phyloP scores from a whole-genome alignment of 345 rosid species.

The Barbarea vulgaris region DNA sequence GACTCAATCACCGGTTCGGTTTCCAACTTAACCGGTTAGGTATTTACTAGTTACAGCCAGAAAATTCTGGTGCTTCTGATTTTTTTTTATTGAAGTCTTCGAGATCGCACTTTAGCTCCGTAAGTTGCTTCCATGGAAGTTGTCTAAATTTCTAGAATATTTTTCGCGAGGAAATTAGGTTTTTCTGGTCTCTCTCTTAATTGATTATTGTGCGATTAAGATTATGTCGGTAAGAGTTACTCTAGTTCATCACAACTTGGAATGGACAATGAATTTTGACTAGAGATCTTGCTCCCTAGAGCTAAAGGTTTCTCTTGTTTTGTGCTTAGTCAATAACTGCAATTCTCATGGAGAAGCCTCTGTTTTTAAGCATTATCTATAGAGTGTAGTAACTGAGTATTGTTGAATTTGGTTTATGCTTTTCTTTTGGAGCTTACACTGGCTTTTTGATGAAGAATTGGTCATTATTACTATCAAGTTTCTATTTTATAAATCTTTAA shows the following conservation, averaged over 20 bases:
- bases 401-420: background rate
- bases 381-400: background rate
- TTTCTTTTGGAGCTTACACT: background rate
- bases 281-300: constrained; percentile 4
- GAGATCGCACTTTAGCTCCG: constrained; percentile 10
- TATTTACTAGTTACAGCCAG: background rate
- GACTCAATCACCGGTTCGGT: background rate
- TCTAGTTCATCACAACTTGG: constrained; percentile 1
- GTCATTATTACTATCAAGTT: background rate
- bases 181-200: background rate
- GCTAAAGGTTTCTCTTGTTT: constrained; percentile 3
- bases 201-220: background rate
- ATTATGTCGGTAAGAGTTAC: too few species aligned
- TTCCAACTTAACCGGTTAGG: background rate
- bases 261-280: background rate
- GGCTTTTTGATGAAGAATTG: background rate
- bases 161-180: background rate
- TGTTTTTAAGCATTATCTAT: background rate
- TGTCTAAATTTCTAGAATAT: background rate
- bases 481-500: background rate
- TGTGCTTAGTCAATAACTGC: background rate
- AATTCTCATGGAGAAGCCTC: background rate
- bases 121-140: constrained; percentile 1
- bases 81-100: background rate
- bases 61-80: background rate